A percentile compares a stretch with the other conserved stretches of the same genome.
Evolutionary conservation across 371 early-diverging fungal genomes (phyloP).

Genomic region (Parasitella parasitica): DNA sequence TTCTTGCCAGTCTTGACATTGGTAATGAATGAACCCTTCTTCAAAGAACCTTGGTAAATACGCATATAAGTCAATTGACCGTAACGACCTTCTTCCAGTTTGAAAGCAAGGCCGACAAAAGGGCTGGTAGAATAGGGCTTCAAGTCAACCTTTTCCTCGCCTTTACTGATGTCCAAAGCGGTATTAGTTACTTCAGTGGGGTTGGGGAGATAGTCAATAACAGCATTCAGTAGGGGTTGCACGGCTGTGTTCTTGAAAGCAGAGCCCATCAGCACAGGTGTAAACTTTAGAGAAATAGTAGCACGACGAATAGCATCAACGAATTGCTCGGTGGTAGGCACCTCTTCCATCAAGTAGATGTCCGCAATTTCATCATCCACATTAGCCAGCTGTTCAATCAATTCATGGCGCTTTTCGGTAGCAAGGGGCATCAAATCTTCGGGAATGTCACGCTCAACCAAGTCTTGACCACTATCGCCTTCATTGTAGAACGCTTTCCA

Average conservation of each 20-base stretch:
- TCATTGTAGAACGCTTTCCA: constrained; percentile 90
- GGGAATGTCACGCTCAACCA: constrained; percentile 78
- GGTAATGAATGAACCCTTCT: constrained; percentile 83
- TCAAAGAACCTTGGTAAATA: constrained; percentile 93
- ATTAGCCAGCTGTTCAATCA: constrained; percentile 82
- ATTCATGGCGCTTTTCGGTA: constrained; percentile 72
- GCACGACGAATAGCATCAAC: constrained; percentile 76
- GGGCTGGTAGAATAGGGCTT: constrained; percentile 63
- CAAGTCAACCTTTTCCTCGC: constrained; percentile 66
- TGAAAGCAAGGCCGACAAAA: constrained; percentile 91
- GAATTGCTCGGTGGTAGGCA: constrained; percentile 71
- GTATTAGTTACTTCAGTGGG: constrained; percentile 76
- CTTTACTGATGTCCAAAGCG: constrained; percentile 71
- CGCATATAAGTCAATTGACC: constrained; percentile 97
- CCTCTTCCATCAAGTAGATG: constrained; percentile 76
- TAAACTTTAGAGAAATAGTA: constrained; percentile 76
- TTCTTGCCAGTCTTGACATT: constrained; percentile 92
- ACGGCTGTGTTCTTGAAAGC: constrained; percentile 93
- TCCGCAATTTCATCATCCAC: constrained; percentile 89
- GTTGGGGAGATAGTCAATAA: constrained; percentile 74
- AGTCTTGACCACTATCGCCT: constrained; percentile 80
- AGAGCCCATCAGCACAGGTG: constrained; percentile 87
- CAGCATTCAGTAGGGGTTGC: constrained; percentile 89
- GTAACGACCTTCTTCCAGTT: constrained; percentile 93
- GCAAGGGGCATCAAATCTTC: constrained; percentile 73